Evolutionary conservation across 768 basidiomycete genomes (phyloP), one percentile per base, ranked within the genome.

Genomic region (Pholiota conissans): DNA sequence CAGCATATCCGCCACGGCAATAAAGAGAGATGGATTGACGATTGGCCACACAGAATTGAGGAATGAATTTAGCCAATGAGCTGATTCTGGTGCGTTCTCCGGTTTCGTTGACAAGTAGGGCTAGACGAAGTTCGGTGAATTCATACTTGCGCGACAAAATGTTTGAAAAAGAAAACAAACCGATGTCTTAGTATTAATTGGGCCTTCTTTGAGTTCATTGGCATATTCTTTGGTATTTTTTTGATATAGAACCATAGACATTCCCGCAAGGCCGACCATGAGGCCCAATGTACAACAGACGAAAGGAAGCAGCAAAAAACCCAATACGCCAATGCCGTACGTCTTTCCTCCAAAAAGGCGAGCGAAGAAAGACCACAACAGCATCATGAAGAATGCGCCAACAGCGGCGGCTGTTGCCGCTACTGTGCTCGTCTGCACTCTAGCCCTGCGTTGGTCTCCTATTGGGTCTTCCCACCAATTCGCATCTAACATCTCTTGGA

Each of bases 31-130:
- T 2, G 90, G 89, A 66, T 91, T 89, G 58, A 91, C 73, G 56
- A 90, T 79, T 0, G 89, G 88, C 90, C 91, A 92, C 9, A 91
- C 68, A 2, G 81, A 77, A 35, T 74, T 69, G 24, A 88, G 70
- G 50, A 90, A 68, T 3, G 82, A 73, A 69, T 91, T 90, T 30
- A 90, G 76, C 91, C 90, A 91, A 20, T 62, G 54, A 18, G 76
- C 74, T 3, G 73, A 68, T 64, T 79, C 78, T 1, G 76, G 71
- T 0, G 61, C 49, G 1, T 61, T 56, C 48, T 65, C 59, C n/a
- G 30, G 62, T 61, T 58, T 59, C 53, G 34, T 58, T 59, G 4
- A 62, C 22, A 49, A 54, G 20, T 24, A 6, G 40, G 14, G 26
- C 35, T 35, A 3, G 47, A n/a, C 6, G 5, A 9, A 11, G 11